Evolutionary conservation across 2,329 filamentous ascomycete species (phyloP).

Genomic region (Neophaeococcomyces mojaviensis): DNA sequence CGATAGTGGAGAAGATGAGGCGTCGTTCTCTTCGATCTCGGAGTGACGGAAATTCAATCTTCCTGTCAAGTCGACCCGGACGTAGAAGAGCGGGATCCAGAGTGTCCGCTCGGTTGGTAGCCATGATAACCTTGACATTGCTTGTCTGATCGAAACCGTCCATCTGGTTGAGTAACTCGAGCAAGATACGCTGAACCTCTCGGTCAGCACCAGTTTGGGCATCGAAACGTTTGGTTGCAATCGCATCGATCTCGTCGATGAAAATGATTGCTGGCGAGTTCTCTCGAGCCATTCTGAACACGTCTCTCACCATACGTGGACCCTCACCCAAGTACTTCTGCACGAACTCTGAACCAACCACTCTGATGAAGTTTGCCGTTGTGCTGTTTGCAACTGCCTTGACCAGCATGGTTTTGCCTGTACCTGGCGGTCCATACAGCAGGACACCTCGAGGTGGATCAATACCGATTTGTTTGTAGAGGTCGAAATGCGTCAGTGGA

Average conservation of each 20-base stretch:
- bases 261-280: conserved; percentile 99
- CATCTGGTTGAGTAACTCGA: conserved; percentile 98
- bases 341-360: conserved; percentile 96
- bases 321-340: conserved; percentile 98
- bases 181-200: conserved; percentile 95
- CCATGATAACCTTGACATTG: conserved; percentile 99
- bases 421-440: conserved; percentile 91
- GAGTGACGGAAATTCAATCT: conserved; percentile 97
- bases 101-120: conserved; percentile 95
- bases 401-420: conserved; percentile 93
- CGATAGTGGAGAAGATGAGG: conserved; percentile 96
- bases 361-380: conserved; percentile 95
- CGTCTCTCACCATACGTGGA: conserved; percentile 96
- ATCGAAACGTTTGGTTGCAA: conserved; percentile 98
- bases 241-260: conserved; percentile 98
- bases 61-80: conserved; percentile 89
- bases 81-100: conserved; percentile 90
- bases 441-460: conserved; percentile 94
- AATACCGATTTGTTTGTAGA: conserved; percentile 99
- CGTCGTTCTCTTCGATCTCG: conserved; percentile 89
- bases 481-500: conserved; percentile 92
- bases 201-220: conserved; percentile 95
- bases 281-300: conserved; percentile 97
- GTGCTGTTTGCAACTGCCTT: conserved; percentile 98
- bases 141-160: conserved; percentile 98